A percentile compares a stretch with the other conserved stretches of the same genome.
phyloP scores from a whole-genome alignment of 257 asterid genomes.

The Henckelia pumila region DNA sequence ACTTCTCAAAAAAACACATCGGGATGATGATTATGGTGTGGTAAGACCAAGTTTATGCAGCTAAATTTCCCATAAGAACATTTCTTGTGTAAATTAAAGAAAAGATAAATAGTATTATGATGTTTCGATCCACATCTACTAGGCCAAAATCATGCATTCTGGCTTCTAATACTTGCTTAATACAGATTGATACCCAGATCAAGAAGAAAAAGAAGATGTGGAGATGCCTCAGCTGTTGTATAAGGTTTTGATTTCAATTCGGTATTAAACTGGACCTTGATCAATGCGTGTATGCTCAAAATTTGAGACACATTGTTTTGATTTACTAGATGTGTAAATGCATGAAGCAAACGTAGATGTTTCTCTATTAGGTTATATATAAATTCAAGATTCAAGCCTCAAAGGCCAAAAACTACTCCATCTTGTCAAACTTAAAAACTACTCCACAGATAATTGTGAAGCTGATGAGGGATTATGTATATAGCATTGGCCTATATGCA shows the following conservation, averaged over 20 bases:
- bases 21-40: constrained; percentile 20
- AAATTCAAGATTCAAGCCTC: too few species aligned
- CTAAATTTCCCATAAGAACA: not conserved
- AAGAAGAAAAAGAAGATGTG: constrained; percentile 28
- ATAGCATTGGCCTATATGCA: not conserved
- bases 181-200: constrained; percentile 29
- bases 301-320: not conserved
- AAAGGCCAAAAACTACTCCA: too few species aligned
- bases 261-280: not conserved
- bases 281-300: not conserved
- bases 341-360: not conserved
- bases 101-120: not conserved
- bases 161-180: constrained; percentile 21
- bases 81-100: not conserved
- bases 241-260: constrained; percentile 7
- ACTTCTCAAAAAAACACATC: constrained; percentile 23
- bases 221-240: constrained; percentile 34
- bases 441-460: too few species aligned
- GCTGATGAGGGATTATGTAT: too few species aligned
- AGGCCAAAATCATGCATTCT: constrained; percentile 30
- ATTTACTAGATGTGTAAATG: not conserved
- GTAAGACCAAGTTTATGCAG: constrained; percentile 19
- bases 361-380: not conserved
- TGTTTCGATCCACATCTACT: constrained; percentile 36
- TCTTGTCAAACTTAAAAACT: too few species aligned